Base-by-base conservation (phyloP, 345 rosid genomes). In the Salix udensis region DNA sequence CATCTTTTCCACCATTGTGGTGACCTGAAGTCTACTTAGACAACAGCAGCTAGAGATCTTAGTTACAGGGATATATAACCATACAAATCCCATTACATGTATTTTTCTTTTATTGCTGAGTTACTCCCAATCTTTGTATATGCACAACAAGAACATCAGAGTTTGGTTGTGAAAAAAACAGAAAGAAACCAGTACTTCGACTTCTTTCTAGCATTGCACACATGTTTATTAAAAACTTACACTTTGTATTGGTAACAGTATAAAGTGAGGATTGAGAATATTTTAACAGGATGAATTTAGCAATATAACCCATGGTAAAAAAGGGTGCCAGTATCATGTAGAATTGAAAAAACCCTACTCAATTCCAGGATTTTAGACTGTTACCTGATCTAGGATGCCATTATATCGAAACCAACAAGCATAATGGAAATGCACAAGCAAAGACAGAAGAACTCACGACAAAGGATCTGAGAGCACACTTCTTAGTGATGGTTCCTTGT, bases 391-490 rank as follows among this genome's bases (percentile, higher is more conserved):
- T 76, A 58, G 58, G 62, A 60, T 9, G 67, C 55, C 37, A 52
- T 65, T 50, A 34, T 53, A 71, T 74, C 36, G 53, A 64, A 68
- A 71, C 31, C 50, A 53, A 73, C 52, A 52, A 3, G 55, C 14
- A 52, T 71, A 75, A 21, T 40, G 50, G 28, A 81, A 61, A 74
- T 73, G 50, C 53, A 76, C 70, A 21, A 31, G n/a, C 83, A 76
- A 58, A 16, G 65, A 77, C 60, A 77, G 39, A 79, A 74, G 39
- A 81, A 90, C 97, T 96, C 86, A 96, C 99, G 99, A 93, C 76
- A 93, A 65, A 62, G 98, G 91, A 85, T 96, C 99, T 19, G 99
- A 96, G 76, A 96, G 98, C 78, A 96, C 88, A 74, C 96, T 93
- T 89, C 99, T 87, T 79, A 96, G 88, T 77, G 99, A 93, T 55